These are phyloP conservation scores for Pythium oligandrum DNA, from an alignment of 352 stramenopile species.

Conservation along the genomic window DNA sequence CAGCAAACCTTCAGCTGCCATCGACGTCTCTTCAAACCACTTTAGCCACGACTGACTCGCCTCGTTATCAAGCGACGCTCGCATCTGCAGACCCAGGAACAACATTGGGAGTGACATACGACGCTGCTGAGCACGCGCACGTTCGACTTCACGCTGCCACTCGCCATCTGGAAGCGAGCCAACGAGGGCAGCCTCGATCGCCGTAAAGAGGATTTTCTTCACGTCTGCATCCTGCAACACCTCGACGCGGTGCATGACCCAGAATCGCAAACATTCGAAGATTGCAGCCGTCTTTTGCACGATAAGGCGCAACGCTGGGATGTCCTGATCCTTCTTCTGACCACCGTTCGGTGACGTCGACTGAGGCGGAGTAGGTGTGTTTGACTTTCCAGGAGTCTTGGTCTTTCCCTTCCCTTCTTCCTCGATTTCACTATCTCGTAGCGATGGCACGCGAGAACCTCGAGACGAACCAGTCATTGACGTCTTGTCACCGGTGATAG, in stretches of 20 bases:
- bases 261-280: slow-evolving; percentile 83
- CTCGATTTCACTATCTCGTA: slow-evolving; percentile 23
- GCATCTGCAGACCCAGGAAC: slow-evolving; percentile 84
- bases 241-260: slow-evolving; percentile 74
- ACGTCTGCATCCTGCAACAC: slow-evolving; percentile 75
- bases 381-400: slow-evolving; percentile 48
- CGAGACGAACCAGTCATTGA: slow-evolving; percentile 26
- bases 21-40: slow-evolving; percentile 81
- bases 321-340: slow-evolving; percentile 44
- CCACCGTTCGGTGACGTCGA: background rate
- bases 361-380: background rate
- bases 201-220: slow-evolving; percentile 81
- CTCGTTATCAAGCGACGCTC: slow-evolving; percentile 70
- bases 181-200: slow-evolving; percentile 81
- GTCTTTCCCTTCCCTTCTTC: slow-evolving; percentile 62
- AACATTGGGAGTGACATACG: slow-evolving; percentile 80
- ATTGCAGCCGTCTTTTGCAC: slow-evolving; percentile 82
- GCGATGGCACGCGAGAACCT: slow-evolving; percentile 6
- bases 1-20: slow-evolving; percentile 72
- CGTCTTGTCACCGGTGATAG: slow-evolving; percentile 15
- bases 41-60: slow-evolving; percentile 66
- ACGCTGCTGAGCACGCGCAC: slow-evolving; percentile 48
- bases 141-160: slow-evolving; percentile 78
- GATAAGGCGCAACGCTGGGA: slow-evolving; percentile 65
- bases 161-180: slow-evolving; percentile 73